phyloP scores from a whole-genome alignment of 345 rosid genomes.

The Euphorbia peplus region DNA sequence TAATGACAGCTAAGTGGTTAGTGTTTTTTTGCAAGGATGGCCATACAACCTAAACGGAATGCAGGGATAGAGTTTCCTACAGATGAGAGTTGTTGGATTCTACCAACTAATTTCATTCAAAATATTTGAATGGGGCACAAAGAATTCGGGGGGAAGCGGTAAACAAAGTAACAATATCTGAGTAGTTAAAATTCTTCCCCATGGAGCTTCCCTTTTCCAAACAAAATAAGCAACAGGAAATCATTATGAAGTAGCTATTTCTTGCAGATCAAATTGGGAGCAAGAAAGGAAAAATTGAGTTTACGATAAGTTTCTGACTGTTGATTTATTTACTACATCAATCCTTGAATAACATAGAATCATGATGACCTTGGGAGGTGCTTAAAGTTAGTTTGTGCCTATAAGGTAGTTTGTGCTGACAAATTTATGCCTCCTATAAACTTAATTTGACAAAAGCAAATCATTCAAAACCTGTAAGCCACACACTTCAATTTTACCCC shows the following conservation, averaged over 20 bases:
- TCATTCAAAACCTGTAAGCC: background rate
- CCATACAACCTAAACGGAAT: background rate
- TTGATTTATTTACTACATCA: too few species aligned
- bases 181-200: background rate
- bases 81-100: background rate
- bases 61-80: background rate
- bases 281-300: background rate
- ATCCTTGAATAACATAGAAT: too few species aligned
- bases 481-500: background rate
- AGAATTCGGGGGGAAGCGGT: background rate
- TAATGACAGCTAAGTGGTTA: background rate
- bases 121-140: background rate
- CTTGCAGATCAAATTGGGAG: background rate
- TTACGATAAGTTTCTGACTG: background rate
- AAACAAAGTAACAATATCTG: too few species aligned
- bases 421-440: too few species aligned
- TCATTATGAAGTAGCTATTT: background rate
- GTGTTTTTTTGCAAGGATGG: background rate
- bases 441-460: background rate
- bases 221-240: too few species aligned
- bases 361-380: too few species aligned
- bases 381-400: too few species aligned
- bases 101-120: background rate
- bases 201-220: too few species aligned
- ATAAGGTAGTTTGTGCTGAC: too few species aligned